These are phyloP conservation scores for Perkinsus olseni DNA, from an alignment of 169 alveolate species.

Conservation along the genomic window DNA sequence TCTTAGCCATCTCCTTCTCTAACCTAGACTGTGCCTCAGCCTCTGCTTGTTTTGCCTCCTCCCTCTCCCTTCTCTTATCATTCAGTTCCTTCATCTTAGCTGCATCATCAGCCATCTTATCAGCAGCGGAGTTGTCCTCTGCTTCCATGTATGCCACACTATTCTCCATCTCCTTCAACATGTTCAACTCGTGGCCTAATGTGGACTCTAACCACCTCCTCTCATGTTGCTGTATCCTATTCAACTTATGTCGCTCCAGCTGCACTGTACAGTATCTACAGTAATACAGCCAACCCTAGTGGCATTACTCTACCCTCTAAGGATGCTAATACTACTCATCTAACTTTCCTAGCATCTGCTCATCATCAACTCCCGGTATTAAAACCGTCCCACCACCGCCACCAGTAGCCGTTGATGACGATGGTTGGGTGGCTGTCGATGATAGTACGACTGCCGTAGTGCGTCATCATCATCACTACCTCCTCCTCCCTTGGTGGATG, in stretches of 20 bases:
- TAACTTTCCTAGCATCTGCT: not conserved
- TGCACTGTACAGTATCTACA: not conserved
- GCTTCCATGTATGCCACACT: conserved; percentile 8
- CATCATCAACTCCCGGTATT: not conserved
- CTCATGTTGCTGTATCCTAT: not conserved
- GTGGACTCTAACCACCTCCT: not conserved
- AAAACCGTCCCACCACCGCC: no score
- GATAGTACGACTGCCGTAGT: no score
- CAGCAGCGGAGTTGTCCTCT: not conserved
- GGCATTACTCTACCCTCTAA: no score
- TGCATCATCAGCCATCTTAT: conserved; percentile 1
- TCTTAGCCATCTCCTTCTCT: conserved; percentile 3
- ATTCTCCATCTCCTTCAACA: not conserved
- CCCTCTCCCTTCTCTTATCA: not conserved
- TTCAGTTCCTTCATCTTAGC: not conserved
- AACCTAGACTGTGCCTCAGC: not conserved
- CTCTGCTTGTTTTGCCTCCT: conserved; percentile 5
- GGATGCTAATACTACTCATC: not conserved
- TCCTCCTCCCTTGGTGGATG: not conserved
- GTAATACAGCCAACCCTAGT: not conserved
- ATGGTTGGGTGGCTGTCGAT: no score
- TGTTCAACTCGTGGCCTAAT: not conserved
- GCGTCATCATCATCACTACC: not conserved
- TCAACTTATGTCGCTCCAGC: not conserved
- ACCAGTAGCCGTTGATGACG: no score